Percentiles rank a stretch among this genome's conserved stretches.
Conservation (phyloP, 345 rosid genomes). For the Sisymbrium altissimum region DNA sequence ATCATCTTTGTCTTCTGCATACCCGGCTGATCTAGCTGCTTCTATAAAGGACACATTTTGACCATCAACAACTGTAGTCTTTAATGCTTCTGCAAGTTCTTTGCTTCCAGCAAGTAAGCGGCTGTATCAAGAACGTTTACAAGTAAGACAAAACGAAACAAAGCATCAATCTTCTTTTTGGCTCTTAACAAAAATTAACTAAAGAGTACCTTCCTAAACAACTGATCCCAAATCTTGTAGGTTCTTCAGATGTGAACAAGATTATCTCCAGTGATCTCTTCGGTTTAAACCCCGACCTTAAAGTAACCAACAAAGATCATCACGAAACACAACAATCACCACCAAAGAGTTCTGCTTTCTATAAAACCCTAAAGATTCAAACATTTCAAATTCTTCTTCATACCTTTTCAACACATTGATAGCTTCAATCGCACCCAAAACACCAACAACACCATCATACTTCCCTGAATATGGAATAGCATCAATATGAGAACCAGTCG, state of each 20-base stretch:
- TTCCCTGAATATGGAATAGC: conserved; percentile 98
- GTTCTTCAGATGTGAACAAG: conserved; percentile 93
- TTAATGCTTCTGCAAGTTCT: conserved; percentile 55
- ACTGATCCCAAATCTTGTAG: conserved; percentile 91
- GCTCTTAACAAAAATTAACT: background rate
- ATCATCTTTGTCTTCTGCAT: conserved; percentile 47
- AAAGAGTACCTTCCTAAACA: conserved; percentile 85
- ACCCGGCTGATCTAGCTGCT: conserved; percentile 85
- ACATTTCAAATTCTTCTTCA: background rate
- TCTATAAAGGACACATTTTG: conserved; percentile 73
- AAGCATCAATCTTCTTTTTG: background rate
- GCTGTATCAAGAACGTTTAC: conserved; percentile 37
- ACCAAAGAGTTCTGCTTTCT: background rate
- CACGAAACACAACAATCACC: background rate
- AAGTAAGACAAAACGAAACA: conserved; percentile 1
- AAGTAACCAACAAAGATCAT: background rate
- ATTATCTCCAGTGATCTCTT: conserved; percentile 80
- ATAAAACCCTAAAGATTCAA: background rate
- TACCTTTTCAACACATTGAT: conserved; percentile 85
- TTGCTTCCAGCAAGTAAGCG: conserved; percentile 78
- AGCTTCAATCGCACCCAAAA: conserved; percentile 95
- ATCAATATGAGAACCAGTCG: conserved; percentile 94
- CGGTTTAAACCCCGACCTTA: conserved; percentile 84
- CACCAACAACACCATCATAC: conserved; percentile 96
- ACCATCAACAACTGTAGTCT: conserved; percentile 54